A percentile compares a stretch with the other conserved stretches of the same genome.
These are phyloP conservation scores for Agapanthus africanus DNA, from an alignment of 106 monocot genomes.

Conservation along the genomic window DNA sequence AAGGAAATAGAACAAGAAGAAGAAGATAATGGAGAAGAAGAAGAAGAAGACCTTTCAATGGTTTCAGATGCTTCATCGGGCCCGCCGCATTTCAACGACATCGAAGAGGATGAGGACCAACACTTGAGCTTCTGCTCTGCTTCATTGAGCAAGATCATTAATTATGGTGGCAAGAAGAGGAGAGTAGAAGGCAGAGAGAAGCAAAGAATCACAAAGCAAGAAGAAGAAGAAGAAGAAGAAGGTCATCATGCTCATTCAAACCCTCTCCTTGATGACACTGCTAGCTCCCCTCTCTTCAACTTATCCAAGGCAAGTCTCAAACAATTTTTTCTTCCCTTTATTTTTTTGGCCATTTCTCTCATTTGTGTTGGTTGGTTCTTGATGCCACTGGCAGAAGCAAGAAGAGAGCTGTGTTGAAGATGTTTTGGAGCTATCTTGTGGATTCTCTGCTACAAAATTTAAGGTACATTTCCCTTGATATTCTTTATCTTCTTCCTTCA, in stretches of 20 bases:
- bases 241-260: background rate
- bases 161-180: slow-evolving; percentile 35
- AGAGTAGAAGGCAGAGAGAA: too few relatives aligned
- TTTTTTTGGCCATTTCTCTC: background rate
- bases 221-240: background rate
- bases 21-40: slow-evolving; percentile 34
- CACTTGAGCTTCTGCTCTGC: background rate
- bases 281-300: slow-evolving; percentile 61
- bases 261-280: slow-evolving; percentile 67
- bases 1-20: background rate
- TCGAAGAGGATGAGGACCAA: slow-evolving; percentile 15
- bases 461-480: slow-evolving; percentile 64
- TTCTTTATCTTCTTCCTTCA: too few relatives aligned
- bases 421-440: slow-evolving; percentile 49
- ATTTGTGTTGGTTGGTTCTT: background rate
- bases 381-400: background rate
- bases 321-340: background rate
- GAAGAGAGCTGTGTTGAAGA: slow-evolving; percentile 16
- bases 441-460: slow-evolving; percentile 76
- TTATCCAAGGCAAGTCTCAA: slow-evolving; percentile 29
- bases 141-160: background rate
- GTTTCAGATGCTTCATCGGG: slow-evolving; percentile 98
- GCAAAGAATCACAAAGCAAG: too few relatives aligned
- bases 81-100: slow-evolving; percentile 48
- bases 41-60: slow-evolving; percentile 83